Conservation (phyloP, 2,329 filamentous ascomycete genomes). For the Ploettnerulaceae sp. region DNA sequence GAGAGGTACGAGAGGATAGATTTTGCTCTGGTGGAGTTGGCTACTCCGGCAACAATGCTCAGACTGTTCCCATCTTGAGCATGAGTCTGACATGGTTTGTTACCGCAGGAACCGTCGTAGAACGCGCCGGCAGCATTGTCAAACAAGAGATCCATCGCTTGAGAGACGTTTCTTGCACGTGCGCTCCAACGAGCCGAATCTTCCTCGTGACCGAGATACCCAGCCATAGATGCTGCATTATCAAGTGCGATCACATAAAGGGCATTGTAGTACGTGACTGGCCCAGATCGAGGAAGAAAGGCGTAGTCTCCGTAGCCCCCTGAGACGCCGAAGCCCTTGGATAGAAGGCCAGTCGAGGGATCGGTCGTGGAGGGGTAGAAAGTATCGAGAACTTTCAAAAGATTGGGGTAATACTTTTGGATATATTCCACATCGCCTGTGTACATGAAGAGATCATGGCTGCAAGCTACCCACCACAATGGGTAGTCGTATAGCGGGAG, state of each 20-base stretch:
- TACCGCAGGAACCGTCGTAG: constrained; percentile 38
- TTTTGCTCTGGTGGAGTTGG: constrained; percentile 31
- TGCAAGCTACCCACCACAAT: constrained; percentile 48
- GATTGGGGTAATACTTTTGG: constrained; percentile 38
- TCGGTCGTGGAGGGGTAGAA: constrained; percentile 44
- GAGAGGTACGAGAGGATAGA: constrained; percentile 40
- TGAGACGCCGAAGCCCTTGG: constrained; percentile 36
- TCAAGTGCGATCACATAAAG: constrained; percentile 44
- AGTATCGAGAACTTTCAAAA: constrained; percentile 40
- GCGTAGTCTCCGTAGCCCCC: constrained; percentile 47
- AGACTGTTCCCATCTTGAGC: constrained; percentile 49
- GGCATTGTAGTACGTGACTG: constrained; percentile 49
- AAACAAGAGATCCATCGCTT: constrained; percentile 38
- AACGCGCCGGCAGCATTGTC: constrained; percentile 42
- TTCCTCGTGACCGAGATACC: constrained; percentile 26
- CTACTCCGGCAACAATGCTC: constrained; percentile 38
- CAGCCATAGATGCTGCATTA: constrained; percentile 42
- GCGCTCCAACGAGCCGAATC: constrained; percentile 40
- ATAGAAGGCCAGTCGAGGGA: constrained; percentile 37
- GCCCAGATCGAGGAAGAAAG: constrained; percentile 43
- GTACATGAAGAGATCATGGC: constrained; percentile 46
- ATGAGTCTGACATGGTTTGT: constrained; percentile 33
- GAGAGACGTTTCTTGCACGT: constrained; percentile 35
- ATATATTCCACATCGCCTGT: constrained; percentile 43
- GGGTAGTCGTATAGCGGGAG: constrained; percentile 49